Evolutionary conservation across 345 rosid genomes (phyloP).

Genomic region (Linum usitatissimum): DNA sequence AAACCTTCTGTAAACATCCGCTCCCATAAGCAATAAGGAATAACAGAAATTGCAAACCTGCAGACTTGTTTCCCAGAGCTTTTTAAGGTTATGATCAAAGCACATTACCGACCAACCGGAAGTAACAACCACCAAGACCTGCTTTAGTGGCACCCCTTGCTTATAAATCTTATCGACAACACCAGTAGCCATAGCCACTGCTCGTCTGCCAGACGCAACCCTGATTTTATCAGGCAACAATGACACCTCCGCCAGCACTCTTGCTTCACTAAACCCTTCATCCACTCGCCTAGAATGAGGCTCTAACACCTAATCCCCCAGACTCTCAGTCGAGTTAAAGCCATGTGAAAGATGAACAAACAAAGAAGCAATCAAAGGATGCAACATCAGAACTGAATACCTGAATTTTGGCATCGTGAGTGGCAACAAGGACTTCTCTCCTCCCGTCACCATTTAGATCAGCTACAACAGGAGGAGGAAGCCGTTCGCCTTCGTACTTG

Average conservation of each 20-base stretch:
- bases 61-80: slow-evolving; percentile 84
- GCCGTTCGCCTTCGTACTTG: slow-evolving; percentile 80
- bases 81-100: slow-evolving; percentile 89
- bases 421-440: slow-evolving; percentile 78
- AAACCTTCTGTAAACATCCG: not conserved
- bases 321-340: not conserved
- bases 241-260: slow-evolving; percentile 48
- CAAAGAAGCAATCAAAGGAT: not conserved
- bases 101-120: slow-evolving; percentile 94
- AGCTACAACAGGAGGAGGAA: slow-evolving; percentile 78
- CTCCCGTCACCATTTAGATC: slow-evolving; percentile 97
- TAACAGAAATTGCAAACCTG: slow-evolving; percentile 37
- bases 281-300: slow-evolving; percentile 75
- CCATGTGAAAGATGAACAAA: not conserved
- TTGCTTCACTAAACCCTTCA: slow-evolving; percentile 86
- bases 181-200: slow-evolving; percentile 94
- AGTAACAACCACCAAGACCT: slow-evolving; percentile 92
- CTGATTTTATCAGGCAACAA: slow-evolving; percentile 86
- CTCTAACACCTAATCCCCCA: slow-evolving; percentile 52
- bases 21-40: not conserved
- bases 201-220: slow-evolving; percentile 72
- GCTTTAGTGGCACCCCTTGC: slow-evolving; percentile 72
- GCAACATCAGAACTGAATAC: slow-evolving; percentile 19
- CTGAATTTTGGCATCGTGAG: slow-evolving; percentile 92
- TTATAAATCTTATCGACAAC: slow-evolving; percentile 57